Evolutionary conservation across 2,329 filamentous ascomycete species (phyloP).

Genomic region (Monosporascus sp.): DNA sequence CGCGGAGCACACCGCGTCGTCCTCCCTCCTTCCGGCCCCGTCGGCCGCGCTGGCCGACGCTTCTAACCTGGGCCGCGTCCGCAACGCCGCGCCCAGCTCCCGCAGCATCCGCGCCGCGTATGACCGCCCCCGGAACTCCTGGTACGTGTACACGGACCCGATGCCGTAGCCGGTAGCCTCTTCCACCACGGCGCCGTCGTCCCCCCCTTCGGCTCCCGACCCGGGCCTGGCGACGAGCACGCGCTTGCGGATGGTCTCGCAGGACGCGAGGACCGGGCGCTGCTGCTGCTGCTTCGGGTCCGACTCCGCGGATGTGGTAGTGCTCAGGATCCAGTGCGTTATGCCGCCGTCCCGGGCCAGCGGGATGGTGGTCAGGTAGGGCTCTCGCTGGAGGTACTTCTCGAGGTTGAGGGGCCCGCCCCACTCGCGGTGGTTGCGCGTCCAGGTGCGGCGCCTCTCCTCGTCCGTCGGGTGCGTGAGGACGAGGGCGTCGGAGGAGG

Average conservation of each 20-base stretch:
- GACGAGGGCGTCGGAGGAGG: slow-evolving; percentile 31
- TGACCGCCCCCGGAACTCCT: slow-evolving; percentile 60
- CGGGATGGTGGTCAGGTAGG: slow-evolving; percentile 50
- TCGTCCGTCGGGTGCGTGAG: slow-evolving; percentile 51
- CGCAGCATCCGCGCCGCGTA: slow-evolving; percentile 74
- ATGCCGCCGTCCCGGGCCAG: slow-evolving; percentile 54
- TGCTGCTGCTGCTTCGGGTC: slow-evolving; percentile 5
- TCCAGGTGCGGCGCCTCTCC: slow-evolving; percentile 52
- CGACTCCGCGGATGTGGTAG: slow-evolving; percentile 30
- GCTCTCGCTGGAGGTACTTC: slow-evolving; percentile 56
- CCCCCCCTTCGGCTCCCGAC: slow-evolving; percentile 24
- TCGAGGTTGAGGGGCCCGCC: slow-evolving; percentile 47
- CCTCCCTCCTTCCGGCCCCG: slow-evolving; percentile 5
- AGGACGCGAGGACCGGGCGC: slow-evolving; percentile 55
- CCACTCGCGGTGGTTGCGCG: slow-evolving; percentile 52
- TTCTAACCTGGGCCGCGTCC: slow-evolving; percentile 28
- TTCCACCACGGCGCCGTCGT: slow-evolving; percentile 26
- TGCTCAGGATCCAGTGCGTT: slow-evolving; percentile 56
- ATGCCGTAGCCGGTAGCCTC: slow-evolving; percentile 67
- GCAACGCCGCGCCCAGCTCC: slow-evolving; percentile 49
- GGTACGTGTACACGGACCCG: slow-evolving; percentile 72
- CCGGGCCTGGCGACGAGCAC: slow-evolving; percentile 39
- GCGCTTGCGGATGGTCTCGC: slow-evolving; percentile 58
- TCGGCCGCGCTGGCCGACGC: neutral
- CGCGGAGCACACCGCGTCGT: slow-evolving; percentile 58